Evolutionary conservation across 1,284 basidiomycete species (phyloP).

Genomic region (Anthracocystis walkeri): DNA sequence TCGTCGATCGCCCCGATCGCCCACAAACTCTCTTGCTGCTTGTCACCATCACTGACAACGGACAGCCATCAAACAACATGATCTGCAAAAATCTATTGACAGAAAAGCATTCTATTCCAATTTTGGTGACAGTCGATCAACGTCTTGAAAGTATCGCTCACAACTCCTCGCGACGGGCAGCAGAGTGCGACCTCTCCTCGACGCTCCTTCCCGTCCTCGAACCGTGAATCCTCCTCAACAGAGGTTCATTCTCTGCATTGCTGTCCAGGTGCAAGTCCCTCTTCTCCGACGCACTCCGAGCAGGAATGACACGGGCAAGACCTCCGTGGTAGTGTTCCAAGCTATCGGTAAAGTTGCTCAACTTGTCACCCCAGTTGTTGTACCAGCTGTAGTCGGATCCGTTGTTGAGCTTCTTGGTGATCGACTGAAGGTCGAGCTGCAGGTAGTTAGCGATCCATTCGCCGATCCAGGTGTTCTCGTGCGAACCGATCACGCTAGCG

Average conservation of each 20-base stretch:
- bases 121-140: background rate
- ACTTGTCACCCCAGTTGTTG: slow-evolving; percentile 48
- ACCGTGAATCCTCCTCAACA: slow-evolving; percentile 44
- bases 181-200: slow-evolving; percentile 34
- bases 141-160: slow-evolving; percentile 3
- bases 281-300: slow-evolving; percentile 21
- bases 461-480: slow-evolving; percentile 65
- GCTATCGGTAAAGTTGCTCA: slow-evolving; percentile 44
- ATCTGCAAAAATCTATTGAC: background rate
- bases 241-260: slow-evolving; percentile 40
- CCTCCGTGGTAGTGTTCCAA: slow-evolving; percentile 58
- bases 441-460: slow-evolving; percentile 51
- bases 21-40: background rate
- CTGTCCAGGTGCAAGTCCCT: slow-evolving; percentile 31
- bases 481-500: slow-evolving; percentile 43
- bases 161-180: slow-evolving; percentile 31
- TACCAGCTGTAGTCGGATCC: slow-evolving; percentile 55
- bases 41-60: background rate
- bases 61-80: background rate
- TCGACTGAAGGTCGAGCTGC: slow-evolving; percentile 43
- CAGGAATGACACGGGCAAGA: slow-evolving; percentile 36
- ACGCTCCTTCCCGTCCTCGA: slow-evolving; percentile 16
- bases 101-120: background rate
- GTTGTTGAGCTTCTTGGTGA: slow-evolving; percentile 56
- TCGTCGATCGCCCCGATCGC: background rate